Evolutionary conservation across 768 basidiomycete genomes (phyloP).

Genomic region (Xerocomellus amylosporus): DNA sequence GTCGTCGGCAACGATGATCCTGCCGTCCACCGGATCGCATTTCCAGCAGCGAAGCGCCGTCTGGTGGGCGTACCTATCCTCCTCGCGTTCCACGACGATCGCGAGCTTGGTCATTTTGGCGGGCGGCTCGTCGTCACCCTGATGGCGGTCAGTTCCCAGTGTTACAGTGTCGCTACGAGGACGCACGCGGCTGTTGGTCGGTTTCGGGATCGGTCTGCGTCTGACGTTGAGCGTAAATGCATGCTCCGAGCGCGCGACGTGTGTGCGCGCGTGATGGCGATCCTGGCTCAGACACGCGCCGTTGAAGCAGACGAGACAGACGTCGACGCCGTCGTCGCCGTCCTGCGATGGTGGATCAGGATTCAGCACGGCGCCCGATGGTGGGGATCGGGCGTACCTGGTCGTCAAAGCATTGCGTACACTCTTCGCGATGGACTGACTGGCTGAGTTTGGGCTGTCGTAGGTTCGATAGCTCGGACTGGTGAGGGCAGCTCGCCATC

Average conservation of each 20-base stretch:
- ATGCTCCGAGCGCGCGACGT: constrained; percentile 73
- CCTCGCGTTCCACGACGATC: constrained; percentile 81
- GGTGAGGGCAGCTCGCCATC: constrained; percentile 49
- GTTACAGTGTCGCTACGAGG: no score
- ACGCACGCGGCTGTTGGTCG: constrained; percentile 54
- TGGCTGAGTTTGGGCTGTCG: constrained; percentile 62
- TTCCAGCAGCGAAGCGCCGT: constrained; percentile 74
- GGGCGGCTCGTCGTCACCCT: constrained; percentile 82
- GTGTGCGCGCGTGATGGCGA: constrained; percentile 72
- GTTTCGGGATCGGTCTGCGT: constrained; percentile 59
- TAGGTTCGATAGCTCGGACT: constrained; percentile 46
- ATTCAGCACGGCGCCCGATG: not conserved
- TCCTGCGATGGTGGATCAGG: constrained; percentile 48
- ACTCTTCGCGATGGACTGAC: constrained; percentile 86
- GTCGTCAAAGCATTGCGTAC: constrained; percentile 94
- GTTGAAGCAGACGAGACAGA: constrained; percentile 93
- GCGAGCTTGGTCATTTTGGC: constrained; percentile 87
- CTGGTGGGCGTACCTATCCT: constrained; percentile 77
- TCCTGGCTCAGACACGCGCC: constrained; percentile 71
- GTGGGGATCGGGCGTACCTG: constrained; percentile 52
- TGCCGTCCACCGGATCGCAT: constrained; percentile 54
- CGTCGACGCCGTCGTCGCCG: constrained; percentile 70
- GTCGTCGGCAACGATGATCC: constrained; percentile 39
- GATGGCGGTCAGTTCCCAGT: not conserved
- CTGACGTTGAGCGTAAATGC: constrained; percentile 76